Evolutionary conservation across 1,284 basidiomycete genomes (phyloP), one percentile per base, ranked within the genome.

Genomic region (Neolentinus lepideus): DNA sequence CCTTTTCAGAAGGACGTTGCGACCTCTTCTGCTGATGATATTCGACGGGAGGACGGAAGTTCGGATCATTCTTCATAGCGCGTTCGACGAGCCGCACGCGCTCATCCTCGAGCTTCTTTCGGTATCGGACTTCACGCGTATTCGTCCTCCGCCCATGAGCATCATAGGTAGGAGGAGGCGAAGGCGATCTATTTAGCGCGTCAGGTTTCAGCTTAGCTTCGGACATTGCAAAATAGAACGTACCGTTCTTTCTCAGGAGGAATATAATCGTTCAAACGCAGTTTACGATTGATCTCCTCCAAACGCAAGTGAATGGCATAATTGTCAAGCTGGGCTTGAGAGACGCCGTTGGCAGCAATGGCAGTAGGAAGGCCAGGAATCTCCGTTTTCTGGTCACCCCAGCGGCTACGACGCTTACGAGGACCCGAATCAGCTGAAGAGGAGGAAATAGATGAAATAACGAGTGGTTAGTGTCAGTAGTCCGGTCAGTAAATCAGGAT

Each of bases 21-120:
- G 90, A 92, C 51, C 92, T 87, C 68, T 94, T 93, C 66, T 93
- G 90, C 69, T 95, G 93, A 59, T 97, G 92, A 67, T 95, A 98
- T 70, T 98, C 94, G 57, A 92, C 87, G 10, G 97, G 96, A 52
- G 97, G 94, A 47, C 90, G 90, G 79, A 95, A 99, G 69, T 93
- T 94, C 24, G 97, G 96, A 68, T 99, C 97, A 61, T 93, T 91
- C 73, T 97, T 96, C 85, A 98, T 90, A 33, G 94, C 94, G 46
- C 90, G 86, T 66, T 99, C 97, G 57, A 99, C 91, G 54, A 99
- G 88, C 58, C 83, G 81, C 64, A 94, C 89, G 54, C 94, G 90
- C 71, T 99, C 97, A 60, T 98, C 95, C 73, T 99, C 97, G 54
- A 99, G 85, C 69, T 97, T 98, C 73, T 97, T 95, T 60, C 92